Evolutionary conservation across 768 basidiomycete genomes (phyloP), one percentile per base, ranked within the genome.

Genomic region (Boletus coccyginus): DNA sequence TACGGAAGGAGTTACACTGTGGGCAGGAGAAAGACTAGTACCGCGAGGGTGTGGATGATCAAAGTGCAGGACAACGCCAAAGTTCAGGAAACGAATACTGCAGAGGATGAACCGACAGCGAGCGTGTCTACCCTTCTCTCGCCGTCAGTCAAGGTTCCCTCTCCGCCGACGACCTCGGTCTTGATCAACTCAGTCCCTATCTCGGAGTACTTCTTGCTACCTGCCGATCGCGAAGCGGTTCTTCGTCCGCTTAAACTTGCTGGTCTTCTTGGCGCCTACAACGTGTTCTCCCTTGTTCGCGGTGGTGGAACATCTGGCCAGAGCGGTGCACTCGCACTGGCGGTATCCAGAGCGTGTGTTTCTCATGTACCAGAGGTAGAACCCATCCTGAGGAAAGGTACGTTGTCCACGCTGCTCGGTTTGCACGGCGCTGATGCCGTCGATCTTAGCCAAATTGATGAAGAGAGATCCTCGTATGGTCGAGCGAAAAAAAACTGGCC

Each of bases 401-500:
- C 10, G 0, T 52, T 16, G 21, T 38, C 35, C 7, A 32, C 40
- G 7, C 4, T 1, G 2, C 14, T 49, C 8, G 13, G 12, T 36
- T 32, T 11, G 19, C 36, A 36, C 12, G 1, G 2, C 13, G 14
- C 27, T 59, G 45, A 51, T 48, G 55, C 33, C 39, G 21, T 19
- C 32, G 19, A 44, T 32, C 21, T 17, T 68, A 97, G 95, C 91
- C 56, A 88, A 92, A 77, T 76, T 95, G 46, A 74, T 93, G 55
- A 84, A 85, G 70, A 86, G 95, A 65, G 96, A 99, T 78, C 93
- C 94, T 45, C 88, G 97, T 73, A 92, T 96, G 92, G 95, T 97
- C 32, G 96, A 99, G 75, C 82, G 96, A 65, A 99, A 99, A 78
- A 99, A 99, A 82, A 92, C 96, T 16, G 92, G 92, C 55, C 72